phyloP scores from a whole-genome alignment of 2,329 filamentous ascomycete genomes.

The Ilyonectria mors-panacis region DNA sequence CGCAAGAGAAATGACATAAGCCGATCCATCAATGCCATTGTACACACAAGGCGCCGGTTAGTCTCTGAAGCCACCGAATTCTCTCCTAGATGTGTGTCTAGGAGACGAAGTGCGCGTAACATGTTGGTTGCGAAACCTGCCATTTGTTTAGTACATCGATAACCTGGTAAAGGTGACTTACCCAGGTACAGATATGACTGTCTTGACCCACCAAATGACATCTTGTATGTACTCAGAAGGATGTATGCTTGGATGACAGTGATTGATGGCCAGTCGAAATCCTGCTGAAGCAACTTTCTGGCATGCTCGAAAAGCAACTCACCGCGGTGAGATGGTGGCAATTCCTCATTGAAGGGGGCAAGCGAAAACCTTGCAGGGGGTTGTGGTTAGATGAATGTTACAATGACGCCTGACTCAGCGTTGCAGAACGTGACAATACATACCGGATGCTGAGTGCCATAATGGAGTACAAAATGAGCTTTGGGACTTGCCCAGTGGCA shows the following conservation, averaged over 20 bases:
- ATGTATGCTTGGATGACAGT: constrained; percentile 9
- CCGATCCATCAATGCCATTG: background rate
- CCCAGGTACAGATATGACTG: constrained; percentile 12
- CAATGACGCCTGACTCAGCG: background rate
- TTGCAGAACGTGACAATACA: background rate
- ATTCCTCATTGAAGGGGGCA: constrained; percentile 8
- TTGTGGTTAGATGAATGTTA: background rate
- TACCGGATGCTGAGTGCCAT: constrained; percentile 23
- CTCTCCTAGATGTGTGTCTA: background rate
- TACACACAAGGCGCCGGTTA: background rate
- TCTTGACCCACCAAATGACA: constrained; percentile 15
- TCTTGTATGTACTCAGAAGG: constrained; percentile 12
- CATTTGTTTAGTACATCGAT: background rate
- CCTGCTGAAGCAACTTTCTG: background rate
- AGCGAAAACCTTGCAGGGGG: constrained; percentile 3
- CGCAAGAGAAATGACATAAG: background rate
- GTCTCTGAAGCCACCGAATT: background rate
- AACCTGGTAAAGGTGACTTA: background rate
- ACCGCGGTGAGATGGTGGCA: constrained; percentile 9
- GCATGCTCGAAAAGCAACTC: constrained; percentile 11
- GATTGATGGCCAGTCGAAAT: constrained; percentile 15
- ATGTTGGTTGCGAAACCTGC: constrained; percentile 1
- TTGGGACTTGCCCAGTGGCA: constrained; percentile 16
- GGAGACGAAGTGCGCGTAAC: background rate
- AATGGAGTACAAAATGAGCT: constrained; percentile 16